Conservation (phyloP, 1,139 yeast species). For the Geotrichum europaeum region DNA sequence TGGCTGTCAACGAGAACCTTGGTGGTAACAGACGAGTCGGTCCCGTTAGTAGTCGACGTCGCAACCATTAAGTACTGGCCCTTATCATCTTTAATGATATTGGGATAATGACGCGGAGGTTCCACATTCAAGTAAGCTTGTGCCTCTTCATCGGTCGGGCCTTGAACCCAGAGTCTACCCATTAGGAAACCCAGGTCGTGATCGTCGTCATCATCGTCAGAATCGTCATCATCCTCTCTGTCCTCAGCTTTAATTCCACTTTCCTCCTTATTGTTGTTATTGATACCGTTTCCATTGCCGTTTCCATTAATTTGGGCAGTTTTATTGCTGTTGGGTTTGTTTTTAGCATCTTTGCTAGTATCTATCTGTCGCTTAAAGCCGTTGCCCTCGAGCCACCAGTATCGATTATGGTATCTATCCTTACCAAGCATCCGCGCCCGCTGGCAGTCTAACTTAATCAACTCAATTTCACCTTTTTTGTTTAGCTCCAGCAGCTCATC, state of each 20-base stretch:
- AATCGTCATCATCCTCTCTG: constrained; percentile 30
- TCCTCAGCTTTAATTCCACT: constrained; percentile 15
- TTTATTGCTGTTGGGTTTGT: constrained; percentile 25
- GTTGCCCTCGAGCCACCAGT: constrained; percentile 92
- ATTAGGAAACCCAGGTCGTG: constrained; percentile 54
- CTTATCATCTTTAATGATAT: constrained; percentile 15
- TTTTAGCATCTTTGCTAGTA: constrained; percentile 36
- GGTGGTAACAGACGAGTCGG: constrained; percentile 21
- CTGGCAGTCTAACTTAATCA: constrained; percentile 54
- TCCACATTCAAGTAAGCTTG: constrained; percentile 38
- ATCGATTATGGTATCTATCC: constrained; percentile 77
- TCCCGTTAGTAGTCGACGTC: constrained; percentile 33
- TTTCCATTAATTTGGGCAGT: constrained; percentile 1
- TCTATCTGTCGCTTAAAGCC: constrained; percentile 43
- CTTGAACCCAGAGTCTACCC: constrained; percentile 93
- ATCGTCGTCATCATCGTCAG: constrained; percentile 31
- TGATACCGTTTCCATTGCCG: constrained; percentile 1
- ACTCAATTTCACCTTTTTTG: constrained; percentile 36
- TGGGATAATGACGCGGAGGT: constrained; percentile 15
- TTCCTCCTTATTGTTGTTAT: constrained; percentile 1
- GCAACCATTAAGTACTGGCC: constrained; percentile 32
- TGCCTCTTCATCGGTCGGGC: constrained; percentile 69
- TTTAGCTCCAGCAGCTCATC: constrained; percentile 22
- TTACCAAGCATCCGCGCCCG: constrained; percentile 72
- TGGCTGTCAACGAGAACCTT: constrained; percentile 25